These are phyloP conservation scores for Chenopodium suecicum DNA, from an alignment of 148 eudicot genomes.

Conservation along the genomic window DNA sequence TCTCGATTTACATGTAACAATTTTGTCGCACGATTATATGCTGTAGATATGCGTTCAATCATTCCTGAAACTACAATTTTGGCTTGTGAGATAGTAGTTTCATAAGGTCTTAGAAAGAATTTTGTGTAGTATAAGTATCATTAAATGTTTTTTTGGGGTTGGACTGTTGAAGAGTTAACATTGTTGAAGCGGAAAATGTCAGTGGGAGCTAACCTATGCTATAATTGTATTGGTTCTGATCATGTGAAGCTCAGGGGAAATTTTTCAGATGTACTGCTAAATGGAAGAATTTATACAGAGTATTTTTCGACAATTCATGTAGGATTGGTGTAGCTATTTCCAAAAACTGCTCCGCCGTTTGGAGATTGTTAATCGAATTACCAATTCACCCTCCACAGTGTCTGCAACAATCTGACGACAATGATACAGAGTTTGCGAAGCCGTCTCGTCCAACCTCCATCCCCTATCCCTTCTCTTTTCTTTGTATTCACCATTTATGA, in stretches of 20 bases:
- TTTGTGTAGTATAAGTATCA: background rate
- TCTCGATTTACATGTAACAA: constrained; percentile 4
- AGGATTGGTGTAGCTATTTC: too few relatives aligned
- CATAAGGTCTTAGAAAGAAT: background rate
- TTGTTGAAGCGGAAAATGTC: background rate
- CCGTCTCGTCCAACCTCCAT: too few relatives aligned
- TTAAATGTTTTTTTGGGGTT: background rate
- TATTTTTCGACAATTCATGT: too few relatives aligned
- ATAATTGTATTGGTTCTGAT: background rate
- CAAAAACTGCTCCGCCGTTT: too few relatives aligned
- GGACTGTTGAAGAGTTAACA: background rate
- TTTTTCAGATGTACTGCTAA: too few relatives aligned
- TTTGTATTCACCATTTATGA: too few relatives aligned
- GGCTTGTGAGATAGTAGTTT: background rate
- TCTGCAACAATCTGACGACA: too few relatives aligned
- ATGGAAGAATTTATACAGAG: too few relatives aligned
- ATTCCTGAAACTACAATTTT: background rate
- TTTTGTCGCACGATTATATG: background rate
- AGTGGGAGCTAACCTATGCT: background rate
- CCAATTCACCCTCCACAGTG: too few relatives aligned
- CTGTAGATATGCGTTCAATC: constrained; percentile 3
- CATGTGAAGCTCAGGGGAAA: background rate
- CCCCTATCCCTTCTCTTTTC: too few relatives aligned
- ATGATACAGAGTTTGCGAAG: too few relatives aligned
- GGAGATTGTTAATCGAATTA: too few relatives aligned